A percentile compares a stretch with the other conserved stretches of the same genome.
Evolutionary conservation across 495 filamentous ascomycete species (phyloP).

Genomic region (Penicillium arizonense): DNA sequence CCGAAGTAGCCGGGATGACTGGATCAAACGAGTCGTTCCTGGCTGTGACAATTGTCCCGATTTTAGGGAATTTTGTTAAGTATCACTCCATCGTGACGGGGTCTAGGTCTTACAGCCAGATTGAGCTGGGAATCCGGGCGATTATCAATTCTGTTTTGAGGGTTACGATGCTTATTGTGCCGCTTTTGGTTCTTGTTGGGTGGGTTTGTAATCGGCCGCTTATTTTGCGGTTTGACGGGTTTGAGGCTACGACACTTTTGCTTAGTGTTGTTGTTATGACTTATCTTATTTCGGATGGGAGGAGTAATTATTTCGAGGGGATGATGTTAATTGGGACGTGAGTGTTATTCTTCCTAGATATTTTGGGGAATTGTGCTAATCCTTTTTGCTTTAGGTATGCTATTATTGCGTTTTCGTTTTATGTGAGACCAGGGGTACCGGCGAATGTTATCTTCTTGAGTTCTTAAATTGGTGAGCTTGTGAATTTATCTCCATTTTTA

Average conservation of each 20-base stretch:
- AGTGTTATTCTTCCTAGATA: not conserved
- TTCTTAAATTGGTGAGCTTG: not conserved
- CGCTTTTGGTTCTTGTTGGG: constrained; percentile 35
- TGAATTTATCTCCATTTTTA: not conserved
- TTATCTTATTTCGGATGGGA: constrained; percentile 58
- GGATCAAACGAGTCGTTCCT: constrained; percentile 22
- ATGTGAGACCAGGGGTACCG: constrained; percentile 9
- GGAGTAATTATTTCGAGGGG: constrained; percentile 60
- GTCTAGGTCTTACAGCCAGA: constrained; percentile 13
- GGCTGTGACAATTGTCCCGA: constrained; percentile 22
- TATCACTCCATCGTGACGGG: constrained; percentile 17
- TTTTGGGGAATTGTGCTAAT: not conserved
- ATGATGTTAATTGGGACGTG: constrained; percentile 27
- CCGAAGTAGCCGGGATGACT: constrained; percentile 8
- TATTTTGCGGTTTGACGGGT: constrained; percentile 32
- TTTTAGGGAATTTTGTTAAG: constrained; percentile 26
- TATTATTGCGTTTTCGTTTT: constrained; percentile 16
- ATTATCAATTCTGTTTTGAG: constrained; percentile 25
- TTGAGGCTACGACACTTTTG: constrained; percentile 36
- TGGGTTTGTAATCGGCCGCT: constrained; percentile 33
- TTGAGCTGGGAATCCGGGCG: constrained; percentile 25
- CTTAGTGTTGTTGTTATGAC: constrained; percentile 33
- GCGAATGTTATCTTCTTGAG: constrained; percentile 1
- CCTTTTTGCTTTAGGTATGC: constrained; percentile 5
- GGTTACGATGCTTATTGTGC: constrained; percentile 34